These are phyloP conservation scores for Globisporangium apiculatum DNA, from an alignment of 352 stramenopile species.

Conservation along the genomic window DNA sequence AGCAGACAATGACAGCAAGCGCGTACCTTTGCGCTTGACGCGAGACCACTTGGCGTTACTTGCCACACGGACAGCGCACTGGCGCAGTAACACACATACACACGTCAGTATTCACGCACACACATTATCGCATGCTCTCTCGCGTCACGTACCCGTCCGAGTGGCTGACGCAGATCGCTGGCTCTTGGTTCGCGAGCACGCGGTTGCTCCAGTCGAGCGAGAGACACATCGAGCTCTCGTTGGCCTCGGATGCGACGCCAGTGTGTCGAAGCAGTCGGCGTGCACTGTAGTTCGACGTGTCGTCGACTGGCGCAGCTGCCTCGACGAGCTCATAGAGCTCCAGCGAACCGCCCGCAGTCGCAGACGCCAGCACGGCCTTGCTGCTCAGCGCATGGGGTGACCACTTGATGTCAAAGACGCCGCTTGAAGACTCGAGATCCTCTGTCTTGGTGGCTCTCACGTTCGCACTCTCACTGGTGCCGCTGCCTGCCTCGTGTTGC, in stretches of 20 bases:
- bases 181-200: conserved; percentile 31
- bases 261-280: conserved; percentile 21
- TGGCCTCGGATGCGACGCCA: conserved; percentile 24
- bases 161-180: conserved; percentile 71
- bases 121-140: too few relatives aligned
- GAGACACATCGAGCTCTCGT: conserved; percentile 59
- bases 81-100: not conserved
- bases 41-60: conserved; percentile 9
- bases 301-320: not conserved
- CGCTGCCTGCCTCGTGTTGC: conserved; percentile 16
- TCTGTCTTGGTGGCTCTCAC: conserved; percentile 42
- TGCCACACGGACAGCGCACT: conserved; percentile 10
- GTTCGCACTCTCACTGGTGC: conserved; percentile 5
- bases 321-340: conserved; percentile 50
- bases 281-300: not conserved
- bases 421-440: conserved; percentile 39
- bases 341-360: conserved; percentile 54
- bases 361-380: conserved; percentile 49
- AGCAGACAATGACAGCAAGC: not conserved
- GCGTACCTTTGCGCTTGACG: conserved; percentile 9
- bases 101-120: not conserved
- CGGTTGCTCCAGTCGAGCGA: conserved; percentile 85
- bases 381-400: conserved; percentile 35
- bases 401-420: conserved; percentile 85
- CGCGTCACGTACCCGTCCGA: conserved; percentile 54